A percentile compares a stretch with the other conserved stretches of the same genome.
Conservation (phyloP, 2,329 filamentous ascomycete species). For the Pseudogymnoascus sp. region DNA sequence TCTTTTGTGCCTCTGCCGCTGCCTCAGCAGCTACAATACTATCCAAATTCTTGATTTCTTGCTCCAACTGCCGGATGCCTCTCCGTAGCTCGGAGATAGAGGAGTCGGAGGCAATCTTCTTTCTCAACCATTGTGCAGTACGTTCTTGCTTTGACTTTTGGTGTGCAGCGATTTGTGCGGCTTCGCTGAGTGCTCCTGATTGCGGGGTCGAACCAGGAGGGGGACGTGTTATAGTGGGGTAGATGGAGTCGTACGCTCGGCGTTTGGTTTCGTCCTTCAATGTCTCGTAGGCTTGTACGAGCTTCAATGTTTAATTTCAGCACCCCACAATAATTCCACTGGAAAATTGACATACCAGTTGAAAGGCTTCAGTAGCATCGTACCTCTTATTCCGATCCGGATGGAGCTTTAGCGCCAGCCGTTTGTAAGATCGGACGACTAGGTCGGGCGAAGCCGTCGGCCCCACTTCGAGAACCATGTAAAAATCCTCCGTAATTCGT, state of each 20-base stretch:
- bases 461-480: constrained; percentile 27
- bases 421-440: constrained; percentile 28
- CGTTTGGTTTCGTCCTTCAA: constrained; percentile 28
- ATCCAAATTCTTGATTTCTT: constrained; percentile 25
- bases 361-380: constrained; percentile 30
- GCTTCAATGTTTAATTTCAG: constrained; percentile 20
- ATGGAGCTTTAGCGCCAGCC: constrained; percentile 31
- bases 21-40: constrained; percentile 25
- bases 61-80: constrained; percentile 21
- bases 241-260: constrained; percentile 28
- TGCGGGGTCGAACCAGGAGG: background rate
- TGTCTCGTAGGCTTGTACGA: constrained; percentile 31
- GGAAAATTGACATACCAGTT: constrained; percentile 25
- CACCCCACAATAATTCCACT: background rate
- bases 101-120: constrained; percentile 20
- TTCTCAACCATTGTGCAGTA: constrained; percentile 22
- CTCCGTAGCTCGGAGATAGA: constrained; percentile 18
- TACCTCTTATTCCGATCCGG: constrained; percentile 28
- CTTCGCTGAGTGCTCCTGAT: constrained; percentile 17
- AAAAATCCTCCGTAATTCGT: constrained; percentile 29
- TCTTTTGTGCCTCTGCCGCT: constrained; percentile 25
- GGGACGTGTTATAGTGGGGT: constrained; percentile 16
- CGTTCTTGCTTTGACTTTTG: constrained; percentile 28
- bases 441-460: constrained; percentile 23
- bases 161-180: constrained; percentile 24